Percentiles rank a stretch among this genome's conserved stretches.
These are phyloP conservation scores for Earliella scabrosa DNA, from an alignment of 1,284 basidiomycete genomes.

Conservation along the genomic window DNA sequence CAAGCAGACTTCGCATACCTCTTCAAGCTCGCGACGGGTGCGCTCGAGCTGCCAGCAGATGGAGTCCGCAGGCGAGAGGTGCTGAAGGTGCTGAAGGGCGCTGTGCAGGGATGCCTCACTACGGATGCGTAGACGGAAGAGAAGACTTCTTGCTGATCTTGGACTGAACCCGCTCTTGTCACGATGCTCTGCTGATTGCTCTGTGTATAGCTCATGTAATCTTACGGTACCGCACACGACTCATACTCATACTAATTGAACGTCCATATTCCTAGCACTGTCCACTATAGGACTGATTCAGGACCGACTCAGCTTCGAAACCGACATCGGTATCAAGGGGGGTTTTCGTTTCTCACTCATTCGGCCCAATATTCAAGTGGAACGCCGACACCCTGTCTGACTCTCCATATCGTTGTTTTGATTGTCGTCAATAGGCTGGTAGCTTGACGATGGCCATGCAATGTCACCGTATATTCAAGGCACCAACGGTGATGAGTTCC, in stretches of 20 bases:
- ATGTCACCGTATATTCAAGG: no score
- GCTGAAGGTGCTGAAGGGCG: slow-evolving; percentile 56
- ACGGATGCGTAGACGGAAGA: background rate
- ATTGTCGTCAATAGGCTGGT: no score
- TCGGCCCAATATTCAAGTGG: no score
- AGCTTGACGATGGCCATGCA: no score
- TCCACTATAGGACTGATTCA: no score
- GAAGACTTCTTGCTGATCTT: background rate
- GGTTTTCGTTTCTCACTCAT: no score
- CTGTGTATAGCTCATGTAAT: slow-evolving; percentile 16
- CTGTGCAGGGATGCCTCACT: slow-evolving; percentile 40
- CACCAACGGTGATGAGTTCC: no score
- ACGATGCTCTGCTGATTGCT: slow-evolving; percentile 19
- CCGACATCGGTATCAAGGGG: no score
- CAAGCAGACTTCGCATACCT: slow-evolving; percentile 91
- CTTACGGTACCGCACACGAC: background rate
- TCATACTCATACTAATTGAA: background rate
- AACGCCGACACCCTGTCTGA: no score
- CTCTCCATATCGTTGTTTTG: no score
- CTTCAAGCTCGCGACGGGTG: slow-evolving; percentile 57
- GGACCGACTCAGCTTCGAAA: no score
- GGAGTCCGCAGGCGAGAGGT: slow-evolving; percentile 54
- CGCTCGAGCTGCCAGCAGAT: slow-evolving; percentile 54
- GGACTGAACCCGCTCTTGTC: slow-evolving; percentile 7
- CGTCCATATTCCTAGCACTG: no score